Conservation (phyloP, 148 eudicot genomes). For the Camellia lanceoleosa region DNA sequence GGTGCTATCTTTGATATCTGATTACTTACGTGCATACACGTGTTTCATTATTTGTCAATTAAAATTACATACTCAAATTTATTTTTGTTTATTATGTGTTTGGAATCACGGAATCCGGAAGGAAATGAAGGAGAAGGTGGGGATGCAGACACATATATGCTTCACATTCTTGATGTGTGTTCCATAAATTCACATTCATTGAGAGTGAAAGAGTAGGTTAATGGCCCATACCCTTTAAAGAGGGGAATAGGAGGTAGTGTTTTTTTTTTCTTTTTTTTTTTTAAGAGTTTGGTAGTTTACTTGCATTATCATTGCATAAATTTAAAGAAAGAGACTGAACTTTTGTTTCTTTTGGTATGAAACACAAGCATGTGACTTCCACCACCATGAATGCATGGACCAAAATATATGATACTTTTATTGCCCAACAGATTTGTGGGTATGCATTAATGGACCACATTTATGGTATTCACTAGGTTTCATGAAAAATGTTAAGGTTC, state of each 20-base stretch:
- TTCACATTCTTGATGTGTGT: too few species aligned
- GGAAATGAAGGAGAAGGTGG: too few species aligned
- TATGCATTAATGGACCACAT: background rate
- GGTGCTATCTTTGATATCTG: too few species aligned
- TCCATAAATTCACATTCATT: too few species aligned
- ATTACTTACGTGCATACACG: too few species aligned
- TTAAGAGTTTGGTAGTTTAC: background rate
- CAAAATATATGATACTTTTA: background rate
- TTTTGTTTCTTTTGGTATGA: background rate
- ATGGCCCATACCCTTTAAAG: background rate
- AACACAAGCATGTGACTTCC: background rate
- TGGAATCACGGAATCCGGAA: too few species aligned
- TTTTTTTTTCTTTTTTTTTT: background rate
- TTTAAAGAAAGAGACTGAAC: too few species aligned
- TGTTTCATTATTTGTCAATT: too few species aligned
- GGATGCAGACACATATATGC: too few species aligned
- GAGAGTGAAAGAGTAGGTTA: background rate
- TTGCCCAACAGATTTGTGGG: background rate
- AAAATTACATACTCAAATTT: too few species aligned
- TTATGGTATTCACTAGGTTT: background rate
- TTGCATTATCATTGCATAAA: background rate
- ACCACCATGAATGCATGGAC: background rate
- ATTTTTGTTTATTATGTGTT: too few species aligned
- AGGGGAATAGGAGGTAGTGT: background rate
- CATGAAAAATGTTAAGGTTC: too few species aligned